Evolutionary conservation across 139 green algal genomes (phyloP).

Genomic region (Volvox africanus): DNA sequence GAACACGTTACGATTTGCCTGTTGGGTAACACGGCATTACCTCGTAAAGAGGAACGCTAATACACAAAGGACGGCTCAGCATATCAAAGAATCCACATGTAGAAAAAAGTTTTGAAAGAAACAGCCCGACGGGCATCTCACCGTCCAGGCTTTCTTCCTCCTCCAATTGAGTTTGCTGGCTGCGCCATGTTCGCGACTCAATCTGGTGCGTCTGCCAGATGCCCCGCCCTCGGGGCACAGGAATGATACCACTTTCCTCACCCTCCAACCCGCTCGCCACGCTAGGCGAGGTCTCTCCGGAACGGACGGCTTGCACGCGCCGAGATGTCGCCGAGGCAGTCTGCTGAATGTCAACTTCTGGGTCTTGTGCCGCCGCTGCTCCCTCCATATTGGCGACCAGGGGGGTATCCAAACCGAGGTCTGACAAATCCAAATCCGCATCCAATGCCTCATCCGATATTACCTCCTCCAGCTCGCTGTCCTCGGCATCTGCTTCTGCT

Average conservation of each 20-base stretch:
- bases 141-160: slow-evolving; percentile 20
- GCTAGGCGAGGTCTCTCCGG: background rate
- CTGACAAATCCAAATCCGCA: background rate
- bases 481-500: background rate
- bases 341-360: background rate
- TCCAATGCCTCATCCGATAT: background rate
- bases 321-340: background rate
- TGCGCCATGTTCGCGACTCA: slow-evolving; percentile 18
- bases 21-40: too few relatives aligned
- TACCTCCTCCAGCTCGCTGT: background rate
- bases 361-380: background rate
- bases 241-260: slow-evolving; percentile 31
- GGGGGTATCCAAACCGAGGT: background rate
- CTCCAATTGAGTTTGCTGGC: background rate
- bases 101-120: background rate
- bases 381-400: background rate
- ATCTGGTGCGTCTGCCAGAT: slow-evolving; percentile 43
- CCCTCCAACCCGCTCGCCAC: background rate
- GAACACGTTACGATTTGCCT: too few relatives aligned
- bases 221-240: slow-evolving; percentile 15
- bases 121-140: background rate
- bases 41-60: too few relatives aligned
- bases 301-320: background rate
- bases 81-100: too few relatives aligned
- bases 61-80: too few relatives aligned